These are phyloP conservation scores for Ophiocordyceps camponoti-leonardi DNA, from an alignment of 2,329 filamentous ascomycete species.

Conservation along the genomic window DNA sequence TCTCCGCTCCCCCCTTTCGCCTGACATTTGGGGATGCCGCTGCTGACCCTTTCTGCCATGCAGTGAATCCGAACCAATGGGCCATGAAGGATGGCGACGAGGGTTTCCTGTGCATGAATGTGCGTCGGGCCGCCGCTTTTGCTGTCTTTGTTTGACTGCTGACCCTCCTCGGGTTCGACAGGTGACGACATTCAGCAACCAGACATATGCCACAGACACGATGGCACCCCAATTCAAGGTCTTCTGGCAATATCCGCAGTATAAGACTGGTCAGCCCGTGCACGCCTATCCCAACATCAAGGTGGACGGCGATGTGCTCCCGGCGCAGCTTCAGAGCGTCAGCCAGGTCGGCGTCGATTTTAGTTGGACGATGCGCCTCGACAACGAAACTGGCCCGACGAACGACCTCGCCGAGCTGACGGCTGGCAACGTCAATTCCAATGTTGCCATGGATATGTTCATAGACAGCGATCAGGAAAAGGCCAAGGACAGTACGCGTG, in stretches of 20 bases:
- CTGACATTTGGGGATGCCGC: too few relatives aligned
- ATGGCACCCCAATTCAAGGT: conserved; percentile 31
- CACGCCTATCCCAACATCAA: conserved; percentile 38
- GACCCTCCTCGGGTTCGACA: conserved; percentile 7
- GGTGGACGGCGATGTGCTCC: conserved; percentile 25
- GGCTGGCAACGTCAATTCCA: conserved; percentile 25
- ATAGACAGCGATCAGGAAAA: conserved; percentile 25
- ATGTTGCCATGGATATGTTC: conserved; percentile 43
- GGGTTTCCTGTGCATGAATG: conserved; percentile 33
- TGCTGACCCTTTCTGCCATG: not conserved
- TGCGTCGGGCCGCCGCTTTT: conserved; percentile 14
- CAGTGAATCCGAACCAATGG: conserved; percentile 41
- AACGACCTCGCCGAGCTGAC: conserved; percentile 16
- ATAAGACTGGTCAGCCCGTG: conserved; percentile 19
- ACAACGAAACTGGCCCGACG: conserved; percentile 16
- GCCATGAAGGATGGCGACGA: conserved; percentile 20
- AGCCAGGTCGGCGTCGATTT: conserved; percentile 24
- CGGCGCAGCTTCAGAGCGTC: conserved; percentile 21
- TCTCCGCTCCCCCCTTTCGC: conserved; percentile 5
- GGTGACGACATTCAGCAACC: conserved; percentile 32
- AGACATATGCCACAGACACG: conserved; percentile 26
- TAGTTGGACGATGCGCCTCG: conserved; percentile 30
- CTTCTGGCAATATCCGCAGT: conserved; percentile 33
- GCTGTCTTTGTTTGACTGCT: not conserved
- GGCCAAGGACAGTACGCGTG: conserved; percentile 21